Conservation (phyloP, 2,329 filamentous ascomycete species). For the Westerdykella ornata region DNA sequence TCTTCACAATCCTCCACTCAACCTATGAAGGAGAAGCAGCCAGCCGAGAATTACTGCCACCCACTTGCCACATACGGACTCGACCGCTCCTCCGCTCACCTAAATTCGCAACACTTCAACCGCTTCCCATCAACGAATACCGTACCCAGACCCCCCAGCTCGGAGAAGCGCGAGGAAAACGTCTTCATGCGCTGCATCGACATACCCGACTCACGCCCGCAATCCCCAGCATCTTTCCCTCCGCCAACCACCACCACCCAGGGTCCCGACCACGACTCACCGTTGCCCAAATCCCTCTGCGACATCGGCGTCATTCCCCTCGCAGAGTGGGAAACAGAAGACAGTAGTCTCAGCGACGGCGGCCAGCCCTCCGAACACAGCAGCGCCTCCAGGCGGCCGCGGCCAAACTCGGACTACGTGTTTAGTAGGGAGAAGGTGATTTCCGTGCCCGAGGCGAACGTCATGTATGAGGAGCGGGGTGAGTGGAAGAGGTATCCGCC, state of each 20-base stretch:
- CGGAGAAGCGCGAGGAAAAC: conserved; percentile 11
- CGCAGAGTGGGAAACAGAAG: conserved; percentile 21
- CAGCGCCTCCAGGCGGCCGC: conserved; percentile 7
- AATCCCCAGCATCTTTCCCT: conserved; percentile 3
- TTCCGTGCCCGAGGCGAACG: conserved; percentile 18
- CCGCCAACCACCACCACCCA: conserved; percentile 8
- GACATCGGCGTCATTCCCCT: conserved; percentile 17
- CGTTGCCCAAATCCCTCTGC: conserved; percentile 12
- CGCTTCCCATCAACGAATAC: conserved; percentile 15
- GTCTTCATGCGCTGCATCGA: conserved; percentile 23
- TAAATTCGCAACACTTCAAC: conserved; percentile 15
- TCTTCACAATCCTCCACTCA: conserved; percentile 3
- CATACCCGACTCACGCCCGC: conserved; percentile 12
- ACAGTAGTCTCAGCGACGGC: conserved; percentile 2
- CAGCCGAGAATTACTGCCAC: conserved; percentile 13
- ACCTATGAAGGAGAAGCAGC: conserved; percentile 11
- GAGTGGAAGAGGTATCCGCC: conserved; percentile 21
- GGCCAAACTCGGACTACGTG: conserved; percentile 19
- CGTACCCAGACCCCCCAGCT: conserved; percentile 7
- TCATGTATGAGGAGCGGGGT: conserved; percentile 12
- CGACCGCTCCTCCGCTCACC: conserved; percentile 16
- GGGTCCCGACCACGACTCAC: neutral
- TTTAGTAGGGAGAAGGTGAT: conserved; percentile 26
- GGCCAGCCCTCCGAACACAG: conserved; percentile 9
- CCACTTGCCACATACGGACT: conserved; percentile 26